Evolutionary conservation across 106 monocot species (phyloP), one percentile per base, ranked within the genome.

Genomic region (Posidonia australis): DNA sequence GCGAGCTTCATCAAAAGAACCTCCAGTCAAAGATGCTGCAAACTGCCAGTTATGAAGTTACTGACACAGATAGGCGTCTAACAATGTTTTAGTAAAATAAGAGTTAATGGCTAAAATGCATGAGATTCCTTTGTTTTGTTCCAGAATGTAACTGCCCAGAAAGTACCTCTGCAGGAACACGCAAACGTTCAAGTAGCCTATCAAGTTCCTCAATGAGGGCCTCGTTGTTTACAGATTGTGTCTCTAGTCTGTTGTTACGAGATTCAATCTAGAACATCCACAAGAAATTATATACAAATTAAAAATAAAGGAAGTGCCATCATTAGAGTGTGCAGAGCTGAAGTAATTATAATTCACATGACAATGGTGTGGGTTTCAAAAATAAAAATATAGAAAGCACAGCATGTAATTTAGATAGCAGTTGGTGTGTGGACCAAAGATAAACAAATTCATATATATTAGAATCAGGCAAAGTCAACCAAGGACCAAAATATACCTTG

Each of bases 161-260:
- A 62, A 31, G 41, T 73, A 85, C 96, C 87, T 98, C 96, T 43
- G 74, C 77, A 73, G 96, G 96, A 81, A 98, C 80, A 24, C 79
- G 90, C 69, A 98, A 60, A 13, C 75, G 78, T 42, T 90, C 90
- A 75, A 98, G 87, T 53, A 98, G 73, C 72, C 82, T 87, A 62
- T 98, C 96, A 67, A 98, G 80, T 70, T 98, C 96, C 73, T 87
- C 84, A 70, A 90, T 76, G 41, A 98, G 84, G 57, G 69, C 77
- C 67, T 82, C 64, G 61, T 81, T 84, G 76, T 80, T 90, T 63
- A 80, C 66, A 76, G 87, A 98, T 53, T 90, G 96, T 87, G 87
- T 83, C 77, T 98, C 96, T 74, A 98, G 70, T 66, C 80, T 87
- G 68, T 98, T 90, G 61, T 98, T 98, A 36, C 90, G 86, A 28